These are phyloP conservation scores for Colletotrichum sp. DNA, from an alignment of 2,329 filamentous ascomycete genomes.

Conservation along the genomic window DNA sequence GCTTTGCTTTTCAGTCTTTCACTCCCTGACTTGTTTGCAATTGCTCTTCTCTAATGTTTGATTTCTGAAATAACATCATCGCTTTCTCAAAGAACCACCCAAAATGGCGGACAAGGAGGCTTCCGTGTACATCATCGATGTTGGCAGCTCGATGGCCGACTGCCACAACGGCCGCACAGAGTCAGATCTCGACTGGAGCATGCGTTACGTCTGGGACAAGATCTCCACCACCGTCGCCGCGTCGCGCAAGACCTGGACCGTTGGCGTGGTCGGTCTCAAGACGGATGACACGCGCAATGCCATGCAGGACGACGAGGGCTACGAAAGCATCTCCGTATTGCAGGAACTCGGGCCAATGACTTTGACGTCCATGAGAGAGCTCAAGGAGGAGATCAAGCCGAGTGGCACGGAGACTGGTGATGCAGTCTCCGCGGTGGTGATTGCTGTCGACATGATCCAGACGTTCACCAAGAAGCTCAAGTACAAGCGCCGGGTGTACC, in stretches of 20 bases:
- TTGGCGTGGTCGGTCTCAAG: conserved; percentile 82
- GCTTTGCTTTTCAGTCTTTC: not conserved
- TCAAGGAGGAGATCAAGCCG: conserved; percentile 69
- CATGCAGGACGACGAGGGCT: conserved; percentile 72
- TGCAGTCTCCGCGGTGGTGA: conserved; percentile 83
- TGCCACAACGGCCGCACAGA: conserved; percentile 72
- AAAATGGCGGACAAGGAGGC: conserved; percentile 93
- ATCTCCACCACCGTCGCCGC: conserved; percentile 72
- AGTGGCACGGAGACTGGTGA: conserved; percentile 77
- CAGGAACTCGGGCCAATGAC: conserved; percentile 67
- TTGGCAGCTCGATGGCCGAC: conserved; percentile 84
- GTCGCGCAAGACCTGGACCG: conserved; percentile 70
- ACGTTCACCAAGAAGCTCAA: conserved; percentile 82
- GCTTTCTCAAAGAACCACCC: not conserved
- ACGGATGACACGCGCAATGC: conserved; percentile 79
- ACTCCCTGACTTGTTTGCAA: not conserved
- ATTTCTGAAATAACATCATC: not conserved
- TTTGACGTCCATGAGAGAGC: conserved; percentile 71
- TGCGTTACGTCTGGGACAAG: conserved; percentile 96
- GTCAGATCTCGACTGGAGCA: conserved; percentile 85
- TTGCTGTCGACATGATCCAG: conserved; percentile 87
- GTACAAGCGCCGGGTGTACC: conserved; percentile 78
- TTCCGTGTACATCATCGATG: conserved; percentile 88
- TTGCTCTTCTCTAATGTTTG: not conserved
- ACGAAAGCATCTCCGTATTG: conserved; percentile 81